Evolutionary conservation across 257 asterid genomes (phyloP).

Genomic region (Ilex asprella): DNA sequence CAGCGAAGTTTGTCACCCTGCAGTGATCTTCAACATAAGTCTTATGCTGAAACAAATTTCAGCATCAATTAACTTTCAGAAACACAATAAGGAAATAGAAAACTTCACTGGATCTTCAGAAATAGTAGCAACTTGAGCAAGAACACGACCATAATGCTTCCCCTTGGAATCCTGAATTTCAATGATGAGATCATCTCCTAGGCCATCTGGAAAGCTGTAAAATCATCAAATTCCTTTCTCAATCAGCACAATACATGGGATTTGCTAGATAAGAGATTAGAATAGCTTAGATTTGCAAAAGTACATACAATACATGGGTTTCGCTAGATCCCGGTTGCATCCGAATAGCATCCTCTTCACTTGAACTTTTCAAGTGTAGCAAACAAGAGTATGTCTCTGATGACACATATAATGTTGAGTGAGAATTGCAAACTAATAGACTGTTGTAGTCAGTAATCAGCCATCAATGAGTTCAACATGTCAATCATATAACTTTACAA

Average conservation of each 20-base stretch:
- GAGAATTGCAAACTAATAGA: neutral
- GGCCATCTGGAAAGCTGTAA: slow-evolving; percentile 51
- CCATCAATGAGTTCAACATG: neutral
- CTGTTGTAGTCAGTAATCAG: neutral
- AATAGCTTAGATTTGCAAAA: neutral
- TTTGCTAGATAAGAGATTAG: too few relatives aligned
- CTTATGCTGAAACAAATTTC: slow-evolving; percentile 6
- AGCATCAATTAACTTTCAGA: neutral
- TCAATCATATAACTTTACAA: too few relatives aligned
- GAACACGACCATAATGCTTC: slow-evolving; percentile 41
- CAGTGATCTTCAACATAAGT: slow-evolving; percentile 7
- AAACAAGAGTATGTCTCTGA: slow-evolving; percentile 38
- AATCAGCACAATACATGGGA: slow-evolving; percentile 7
- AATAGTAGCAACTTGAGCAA: slow-evolving; percentile 49
- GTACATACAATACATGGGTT: slow-evolving; percentile 42
- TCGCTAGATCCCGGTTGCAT: slow-evolving; percentile 53
- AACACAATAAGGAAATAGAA: slow-evolving; percentile 1
- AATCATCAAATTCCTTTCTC: slow-evolving; percentile 15
- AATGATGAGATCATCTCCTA: slow-evolving; percentile 42
- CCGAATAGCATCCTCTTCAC: slow-evolving; percentile 39
- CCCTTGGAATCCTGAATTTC: slow-evolving; percentile 48
- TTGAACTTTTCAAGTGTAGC: slow-evolving; percentile 43
- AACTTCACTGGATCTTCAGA: slow-evolving; percentile 41
- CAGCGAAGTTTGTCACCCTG: slow-evolving; percentile 51
- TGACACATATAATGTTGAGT: slow-evolving; percentile 12